Conservation (phyloP, 2,329 filamentous ascomycete genomes). For the Fusarium metavorans region DNA sequence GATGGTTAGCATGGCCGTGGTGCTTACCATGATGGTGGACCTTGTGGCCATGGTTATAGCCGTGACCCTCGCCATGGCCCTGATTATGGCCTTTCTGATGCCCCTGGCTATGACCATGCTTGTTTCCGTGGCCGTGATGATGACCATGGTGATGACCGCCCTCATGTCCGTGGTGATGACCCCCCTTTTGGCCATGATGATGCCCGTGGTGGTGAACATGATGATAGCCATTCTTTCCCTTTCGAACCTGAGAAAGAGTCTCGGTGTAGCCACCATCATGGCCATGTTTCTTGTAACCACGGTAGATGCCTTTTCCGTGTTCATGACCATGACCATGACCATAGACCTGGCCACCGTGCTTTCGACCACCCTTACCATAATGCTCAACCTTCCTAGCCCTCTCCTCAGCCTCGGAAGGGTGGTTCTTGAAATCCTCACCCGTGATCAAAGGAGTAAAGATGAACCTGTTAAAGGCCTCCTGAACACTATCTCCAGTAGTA, state of each 20-base stretch:
- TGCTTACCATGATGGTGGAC: not conserved
- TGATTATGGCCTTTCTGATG: not conserved
- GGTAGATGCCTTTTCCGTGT: not conserved
- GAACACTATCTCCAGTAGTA: slow-evolving; percentile 43
- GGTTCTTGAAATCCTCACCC: slow-evolving; percentile 45
- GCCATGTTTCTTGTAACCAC: slow-evolving; percentile 6
- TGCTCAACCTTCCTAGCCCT: not conserved
- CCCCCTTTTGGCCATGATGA: not conserved
- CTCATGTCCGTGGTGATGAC: not conserved
- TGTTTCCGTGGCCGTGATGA: not conserved
- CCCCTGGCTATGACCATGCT: not conserved
- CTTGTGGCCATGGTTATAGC: not conserved
- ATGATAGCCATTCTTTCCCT: not conserved
- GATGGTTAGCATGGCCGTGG: not conserved
- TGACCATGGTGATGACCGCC: not conserved
- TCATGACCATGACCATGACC: not conserved
- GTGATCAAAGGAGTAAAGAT: slow-evolving; percentile 45
- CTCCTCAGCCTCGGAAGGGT: not conserved
- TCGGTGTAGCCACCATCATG: not conserved
- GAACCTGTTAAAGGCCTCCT: slow-evolving; percentile 44
- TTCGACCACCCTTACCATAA: not conserved
- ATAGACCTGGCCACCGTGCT: not conserved
- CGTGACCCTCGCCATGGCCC: not conserved
- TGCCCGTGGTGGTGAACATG: not conserved
- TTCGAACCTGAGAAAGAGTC: not conserved